phyloP scores from a whole-genome alignment of 2,329 filamentous ascomycete species.

The Aspergillus clavatus region DNA sequence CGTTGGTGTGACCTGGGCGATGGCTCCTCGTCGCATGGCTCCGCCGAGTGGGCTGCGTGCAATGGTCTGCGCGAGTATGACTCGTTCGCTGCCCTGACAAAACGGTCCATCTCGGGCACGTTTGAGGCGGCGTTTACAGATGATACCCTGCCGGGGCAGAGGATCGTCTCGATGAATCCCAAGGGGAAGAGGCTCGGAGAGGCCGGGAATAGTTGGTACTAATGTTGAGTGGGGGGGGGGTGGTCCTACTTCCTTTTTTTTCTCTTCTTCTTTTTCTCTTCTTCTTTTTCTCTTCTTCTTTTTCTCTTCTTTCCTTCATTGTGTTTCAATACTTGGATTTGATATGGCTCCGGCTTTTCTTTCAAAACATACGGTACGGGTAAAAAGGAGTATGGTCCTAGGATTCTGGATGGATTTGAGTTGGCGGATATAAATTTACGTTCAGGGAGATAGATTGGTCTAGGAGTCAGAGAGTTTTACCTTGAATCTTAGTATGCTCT shows the following conservation, averaged over 20 bases:
- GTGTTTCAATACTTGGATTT: too few species aligned
- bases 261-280: not conserved
- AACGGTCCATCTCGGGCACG: slow-evolving; percentile 53
- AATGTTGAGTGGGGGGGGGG: too few species aligned
- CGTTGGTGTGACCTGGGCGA: slow-evolving; percentile 59
- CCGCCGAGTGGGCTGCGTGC: slow-evolving; percentile 53
- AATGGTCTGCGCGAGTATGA: slow-evolving; percentile 49
- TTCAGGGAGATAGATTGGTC: too few species aligned
- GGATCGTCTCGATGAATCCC: slow-evolving; percentile 56
- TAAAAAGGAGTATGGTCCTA: not conserved
- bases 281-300: not conserved
- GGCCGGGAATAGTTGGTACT: slow-evolving; percentile 57
- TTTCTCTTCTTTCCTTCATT: not conserved
- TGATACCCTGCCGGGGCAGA: slow-evolving; percentile 52
- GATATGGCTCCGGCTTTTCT: too few species aligned
- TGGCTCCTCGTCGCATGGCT: slow-evolving; percentile 44
- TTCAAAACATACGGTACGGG: too few species aligned
- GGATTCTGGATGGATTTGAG: not conserved
- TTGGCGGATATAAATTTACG: too few species aligned
- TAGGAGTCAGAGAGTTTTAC: too few species aligned
- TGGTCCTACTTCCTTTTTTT: too few species aligned
- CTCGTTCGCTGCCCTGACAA: slow-evolving; percentile 51
- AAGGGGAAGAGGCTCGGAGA: slow-evolving; percentile 51
- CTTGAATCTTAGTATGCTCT: too few species aligned
- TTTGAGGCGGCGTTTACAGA: slow-evolving; percentile 56